Conservation (phyloP, 768 basidiomycete species). For the Lactifluus volemus region DNA sequence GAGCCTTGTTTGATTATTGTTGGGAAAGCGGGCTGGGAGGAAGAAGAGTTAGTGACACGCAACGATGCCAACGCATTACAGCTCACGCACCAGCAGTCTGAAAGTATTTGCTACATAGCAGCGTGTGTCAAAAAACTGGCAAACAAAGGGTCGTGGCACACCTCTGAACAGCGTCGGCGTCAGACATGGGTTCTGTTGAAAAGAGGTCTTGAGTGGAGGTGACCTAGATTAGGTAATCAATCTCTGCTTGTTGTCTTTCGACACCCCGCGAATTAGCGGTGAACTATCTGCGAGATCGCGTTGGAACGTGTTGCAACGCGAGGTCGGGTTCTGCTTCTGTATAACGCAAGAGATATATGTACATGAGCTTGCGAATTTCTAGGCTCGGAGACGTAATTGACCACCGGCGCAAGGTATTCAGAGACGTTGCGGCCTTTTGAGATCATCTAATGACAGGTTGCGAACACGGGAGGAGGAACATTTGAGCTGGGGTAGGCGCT, state of each 20-base stretch:
- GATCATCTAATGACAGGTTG: conserved; percentile 55
- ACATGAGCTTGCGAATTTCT: conserved; percentile 93
- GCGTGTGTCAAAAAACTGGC: conserved; percentile 2
- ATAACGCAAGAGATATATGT: conserved; percentile 93
- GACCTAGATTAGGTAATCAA: conserved; percentile 11
- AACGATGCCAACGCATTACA: background rate
- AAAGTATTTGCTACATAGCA: conserved; percentile 62
- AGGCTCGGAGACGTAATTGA: conserved; percentile 91
- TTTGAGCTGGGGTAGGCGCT: conserved; percentile 26
- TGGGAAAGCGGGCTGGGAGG: conserved; percentile 70
- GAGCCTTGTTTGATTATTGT: conserved; percentile 92
- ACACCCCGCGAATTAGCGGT: conserved; percentile 70
- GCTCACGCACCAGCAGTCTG: conserved; percentile 72
- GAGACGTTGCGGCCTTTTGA: conserved; percentile 89
- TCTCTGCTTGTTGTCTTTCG: background rate
- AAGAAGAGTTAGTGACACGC: conserved; percentile 7
- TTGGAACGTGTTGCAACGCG: conserved; percentile 93
- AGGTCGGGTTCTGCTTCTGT: conserved; percentile 92
- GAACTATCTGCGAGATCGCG: conserved; percentile 89
- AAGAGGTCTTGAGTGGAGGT: conserved; percentile 7
- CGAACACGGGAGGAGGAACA: background rate
- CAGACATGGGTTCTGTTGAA: conserved; percentile 45
- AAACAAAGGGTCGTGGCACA: conserved; percentile 22
- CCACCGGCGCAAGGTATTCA: conserved; percentile 91
- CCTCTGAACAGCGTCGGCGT: conserved; percentile 43